phyloP scores from a whole-genome alignment of 2,329 filamentous ascomycete genomes.

The Alternaria postmessia region DNA sequence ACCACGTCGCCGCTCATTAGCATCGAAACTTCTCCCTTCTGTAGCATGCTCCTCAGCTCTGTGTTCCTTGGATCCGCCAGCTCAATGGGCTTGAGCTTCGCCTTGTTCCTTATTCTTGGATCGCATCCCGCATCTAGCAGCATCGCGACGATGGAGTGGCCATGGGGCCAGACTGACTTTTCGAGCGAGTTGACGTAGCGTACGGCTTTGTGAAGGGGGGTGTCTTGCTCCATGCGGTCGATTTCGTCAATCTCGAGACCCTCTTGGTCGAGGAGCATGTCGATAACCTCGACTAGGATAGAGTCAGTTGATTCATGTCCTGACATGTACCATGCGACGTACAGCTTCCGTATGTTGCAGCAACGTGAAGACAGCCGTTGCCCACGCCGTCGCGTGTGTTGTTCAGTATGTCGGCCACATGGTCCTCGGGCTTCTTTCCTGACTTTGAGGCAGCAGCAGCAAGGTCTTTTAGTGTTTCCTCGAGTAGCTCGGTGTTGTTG shows the following conservation, averaged over 20 bases:
- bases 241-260: slow-evolving; percentile 85
- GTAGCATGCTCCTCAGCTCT: slow-evolving; percentile 68
- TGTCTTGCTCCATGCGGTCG: slow-evolving; percentile 76
- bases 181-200: slow-evolving; percentile 77
- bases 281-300: slow-evolving; percentile 75
- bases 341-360: slow-evolving; percentile 87
- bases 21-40: slow-evolving; percentile 74
- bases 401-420: slow-evolving; percentile 83
- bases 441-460: slow-evolving; percentile 56
- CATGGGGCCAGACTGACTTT: slow-evolving; percentile 70
- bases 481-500: slow-evolving; percentile 87
- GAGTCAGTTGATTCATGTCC: slow-evolving; percentile 12
- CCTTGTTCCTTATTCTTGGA: slow-evolving; percentile 72
- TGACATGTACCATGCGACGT: slow-evolving; percentile 22
- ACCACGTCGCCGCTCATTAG: slow-evolving; percentile 58
- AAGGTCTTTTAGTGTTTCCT: slow-evolving; percentile 70
- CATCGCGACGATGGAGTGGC: slow-evolving; percentile 74
- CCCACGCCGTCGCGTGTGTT: slow-evolving; percentile 84
- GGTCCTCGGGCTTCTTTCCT: slow-evolving; percentile 62
- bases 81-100: slow-evolving; percentile 73
- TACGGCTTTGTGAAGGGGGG: slow-evolving; percentile 80
- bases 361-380: slow-evolving; percentile 88
- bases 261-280: slow-evolving; percentile 82
- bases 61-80: slow-evolving; percentile 76
- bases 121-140: slow-evolving; percentile 81